Evolutionary conservation across 2,329 filamentous ascomycete genomes (phyloP), one percentile per base, ranked within the genome.

Genomic region (Diaporthe citri): DNA sequence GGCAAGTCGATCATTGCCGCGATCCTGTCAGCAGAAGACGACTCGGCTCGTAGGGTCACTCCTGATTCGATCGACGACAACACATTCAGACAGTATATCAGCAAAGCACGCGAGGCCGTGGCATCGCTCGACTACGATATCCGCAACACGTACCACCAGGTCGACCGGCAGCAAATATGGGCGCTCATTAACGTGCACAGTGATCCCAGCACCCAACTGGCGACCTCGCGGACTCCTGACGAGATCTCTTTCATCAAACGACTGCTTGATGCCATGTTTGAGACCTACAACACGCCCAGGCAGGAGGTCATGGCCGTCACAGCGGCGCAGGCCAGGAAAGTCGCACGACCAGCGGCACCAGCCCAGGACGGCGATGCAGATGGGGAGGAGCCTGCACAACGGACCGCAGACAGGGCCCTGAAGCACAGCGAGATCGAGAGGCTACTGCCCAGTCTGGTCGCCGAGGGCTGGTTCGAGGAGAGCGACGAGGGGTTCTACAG

Each of bases 191-290:
- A 99, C 84, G 95, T 93, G 1, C 93, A 94, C 13, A 95, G 93
- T 76, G 97, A 99, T 83, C 87, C 93, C 0, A 87, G 96, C 75
- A 97, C 95, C 0, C 96, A 98, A 80, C 89, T 98, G 52, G 95
- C 96, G 2, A 98, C 97, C 0, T 91, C 90, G 0, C 94, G 94
- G 81, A 90, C 88, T 10, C 86, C 95, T 0, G 95, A 98, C 78
- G 96, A 98, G 85, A 94, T 98, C 43, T 91, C 94, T 0, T 99
- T 95, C 82, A 90, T 98, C 72, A 97, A 97, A 84, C 89, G 97
- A 12, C 83, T 98, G 4, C 89, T 99, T 0, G 96, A 98, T 82
- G 92, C 90, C 79, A 97, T 99, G 90, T 99, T 98, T 81, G 95
- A 97, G 77, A 93, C 91, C 28, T 92, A 95, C 85, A 98, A 98